A percentile compares a stretch with the other conserved stretches of the same genome.
phyloP scores from a whole-genome alignment of 2,329 filamentous ascomycete genomes.

The Verticillium nonalfalfae region DNA sequence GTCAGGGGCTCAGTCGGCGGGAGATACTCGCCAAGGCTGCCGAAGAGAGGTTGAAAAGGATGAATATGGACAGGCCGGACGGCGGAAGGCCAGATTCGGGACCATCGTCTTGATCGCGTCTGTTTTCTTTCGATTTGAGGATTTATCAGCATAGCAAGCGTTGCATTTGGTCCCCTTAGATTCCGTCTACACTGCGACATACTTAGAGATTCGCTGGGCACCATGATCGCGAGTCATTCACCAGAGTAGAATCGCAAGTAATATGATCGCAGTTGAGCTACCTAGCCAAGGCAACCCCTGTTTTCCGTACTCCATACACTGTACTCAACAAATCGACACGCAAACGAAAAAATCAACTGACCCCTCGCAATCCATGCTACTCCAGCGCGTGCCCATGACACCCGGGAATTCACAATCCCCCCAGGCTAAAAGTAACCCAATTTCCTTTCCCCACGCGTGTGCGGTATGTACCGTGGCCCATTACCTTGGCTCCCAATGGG shows the following conservation, averaged over 20 bases:
- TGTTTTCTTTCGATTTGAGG: not conserved
- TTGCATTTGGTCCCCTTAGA: not conserved
- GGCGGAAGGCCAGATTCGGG: conserved; percentile 10
- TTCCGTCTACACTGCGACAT: no score
- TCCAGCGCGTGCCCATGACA: not conserved
- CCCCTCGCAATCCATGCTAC: not conserved
- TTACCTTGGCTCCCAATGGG: not conserved
- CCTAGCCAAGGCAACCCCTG: not conserved
- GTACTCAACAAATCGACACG: not conserved
- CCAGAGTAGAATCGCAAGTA: not conserved
- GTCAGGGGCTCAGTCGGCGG: conserved; percentile 53
- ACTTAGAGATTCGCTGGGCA: no score
- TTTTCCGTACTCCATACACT: not conserved
- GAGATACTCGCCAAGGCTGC: conserved; percentile 71
- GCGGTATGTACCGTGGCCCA: not conserved
- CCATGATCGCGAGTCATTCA: no score
- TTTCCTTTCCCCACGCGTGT: not conserved
- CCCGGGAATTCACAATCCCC: not conserved
- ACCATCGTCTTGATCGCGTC: not conserved
- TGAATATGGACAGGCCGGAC: conserved; percentile 17
- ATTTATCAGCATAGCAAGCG: conserved; percentile 1
- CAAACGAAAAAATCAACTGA: not conserved
- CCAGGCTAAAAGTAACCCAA: not conserved
- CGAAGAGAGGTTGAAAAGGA: conserved; percentile 56
- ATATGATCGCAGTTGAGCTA: not conserved